These are phyloP conservation scores for Penicillium flavigenum DNA, from an alignment of 495 filamentous ascomycete species.

Conservation along the genomic window DNA sequence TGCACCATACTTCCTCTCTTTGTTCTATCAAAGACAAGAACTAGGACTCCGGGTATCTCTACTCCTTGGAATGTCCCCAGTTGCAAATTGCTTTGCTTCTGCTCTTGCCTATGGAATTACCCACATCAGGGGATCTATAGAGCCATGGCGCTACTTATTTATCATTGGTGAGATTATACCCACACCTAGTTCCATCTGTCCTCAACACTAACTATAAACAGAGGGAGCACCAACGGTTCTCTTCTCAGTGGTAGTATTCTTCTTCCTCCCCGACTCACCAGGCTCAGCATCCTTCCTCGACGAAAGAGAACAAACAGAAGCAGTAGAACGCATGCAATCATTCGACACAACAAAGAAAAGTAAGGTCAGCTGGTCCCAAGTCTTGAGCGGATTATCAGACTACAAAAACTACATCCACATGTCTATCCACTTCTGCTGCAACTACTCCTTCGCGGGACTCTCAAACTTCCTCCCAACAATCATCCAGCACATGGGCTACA, in stretches of 20 bases:
- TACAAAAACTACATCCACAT: conserved; percentile 35
- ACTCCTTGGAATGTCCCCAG: conserved; percentile 67
- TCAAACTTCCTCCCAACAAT: conserved; percentile 77
- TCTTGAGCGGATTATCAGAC: conserved; percentile 26
- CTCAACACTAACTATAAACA: conserved; percentile 49
- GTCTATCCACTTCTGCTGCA: conserved; percentile 15
- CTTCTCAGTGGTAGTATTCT: conserved; percentile 58
- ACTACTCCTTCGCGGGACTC: conserved; percentile 31
- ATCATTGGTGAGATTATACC: conserved; percentile 26
- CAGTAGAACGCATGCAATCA: conserved; percentile 14
- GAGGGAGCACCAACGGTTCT: conserved; percentile 70
- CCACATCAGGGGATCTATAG: conserved; percentile 25
- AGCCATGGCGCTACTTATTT: conserved; percentile 32
- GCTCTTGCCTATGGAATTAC: conserved; percentile 76
- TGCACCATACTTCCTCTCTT: conserved; percentile 51
- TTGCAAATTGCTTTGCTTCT: conserved; percentile 74
- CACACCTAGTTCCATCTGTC: too few relatives aligned
- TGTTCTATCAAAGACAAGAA: conserved; percentile 74
- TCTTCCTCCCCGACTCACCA: conserved; percentile 30
- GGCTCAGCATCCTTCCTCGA: conserved; percentile 20
- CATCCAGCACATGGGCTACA: conserved; percentile 67
- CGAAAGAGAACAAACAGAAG: conserved; percentile 48
- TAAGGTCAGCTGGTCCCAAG: conserved; percentile 23
- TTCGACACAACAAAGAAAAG: conserved; percentile 26
- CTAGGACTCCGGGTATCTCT: conserved; percentile 66